phyloP scores from a whole-genome alignment of 192 early-diverging fungal genomes.

The Coemansia sp. region DNA sequence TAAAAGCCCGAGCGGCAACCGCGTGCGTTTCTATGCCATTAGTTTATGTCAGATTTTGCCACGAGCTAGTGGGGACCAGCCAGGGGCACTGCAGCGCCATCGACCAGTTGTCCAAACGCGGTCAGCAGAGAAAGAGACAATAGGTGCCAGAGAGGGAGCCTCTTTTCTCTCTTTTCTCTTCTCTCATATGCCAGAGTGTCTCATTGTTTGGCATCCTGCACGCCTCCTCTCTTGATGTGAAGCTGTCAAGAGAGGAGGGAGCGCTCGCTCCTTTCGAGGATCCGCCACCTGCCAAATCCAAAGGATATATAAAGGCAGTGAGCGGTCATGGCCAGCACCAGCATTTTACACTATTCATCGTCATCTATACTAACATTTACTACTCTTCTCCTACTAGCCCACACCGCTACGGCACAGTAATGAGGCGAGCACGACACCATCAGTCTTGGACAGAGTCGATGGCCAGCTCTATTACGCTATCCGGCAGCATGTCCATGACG shows the following conservation, averaged over 20 bases:
- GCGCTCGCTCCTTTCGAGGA: not conserved
- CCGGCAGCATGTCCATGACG: conserved; percentile 15
- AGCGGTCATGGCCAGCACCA: not conserved
- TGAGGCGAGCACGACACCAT: conserved; percentile 37
- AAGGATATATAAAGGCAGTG: not conserved
- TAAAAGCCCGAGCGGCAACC: not conserved
- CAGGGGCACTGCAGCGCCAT: not conserved
- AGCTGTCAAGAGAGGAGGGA: not conserved
- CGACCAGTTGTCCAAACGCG: not conserved
- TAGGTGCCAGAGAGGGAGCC: not conserved
- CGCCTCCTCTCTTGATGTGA: not conserved
- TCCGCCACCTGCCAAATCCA: not conserved
- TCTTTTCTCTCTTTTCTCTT: not conserved
- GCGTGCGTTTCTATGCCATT: not conserved
- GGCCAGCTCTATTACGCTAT: conserved; percentile 48
- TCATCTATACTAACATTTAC: not conserved
- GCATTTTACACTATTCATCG: not conserved
- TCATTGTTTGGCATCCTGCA: conserved; percentile 10
- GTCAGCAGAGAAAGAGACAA: conserved; percentile 5
- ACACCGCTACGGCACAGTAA: not conserved
- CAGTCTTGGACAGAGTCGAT: conserved; percentile 54
- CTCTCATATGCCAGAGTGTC: not conserved
- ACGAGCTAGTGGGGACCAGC: not conserved
- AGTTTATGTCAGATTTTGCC: not conserved
- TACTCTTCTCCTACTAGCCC: not conserved